phyloP scores from a whole-genome alignment of 441 rosid species.

The Populus hybrid region DNA sequence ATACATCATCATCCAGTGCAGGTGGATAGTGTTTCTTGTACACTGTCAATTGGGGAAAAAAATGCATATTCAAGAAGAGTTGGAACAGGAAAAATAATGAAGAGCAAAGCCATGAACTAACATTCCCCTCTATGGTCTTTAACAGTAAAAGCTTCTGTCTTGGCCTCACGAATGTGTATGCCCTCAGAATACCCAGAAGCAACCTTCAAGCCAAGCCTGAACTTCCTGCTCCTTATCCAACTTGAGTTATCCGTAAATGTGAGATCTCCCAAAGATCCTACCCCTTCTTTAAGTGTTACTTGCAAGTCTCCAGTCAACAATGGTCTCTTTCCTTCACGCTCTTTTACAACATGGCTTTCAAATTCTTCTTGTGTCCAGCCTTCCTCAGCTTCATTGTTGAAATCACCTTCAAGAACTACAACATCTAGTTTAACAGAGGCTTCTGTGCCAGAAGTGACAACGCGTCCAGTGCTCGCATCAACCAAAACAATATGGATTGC shows the following conservation, averaged over 20 bases:
- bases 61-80: conserved; percentile 31
- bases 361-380: conserved; percentile 91
- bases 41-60: too few species aligned
- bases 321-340: conserved; percentile 99
- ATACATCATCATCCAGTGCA: conserved; percentile 78
- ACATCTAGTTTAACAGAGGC: conserved; percentile 70
- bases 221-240: conserved; percentile 35
- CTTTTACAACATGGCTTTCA: conserved; percentile 92
- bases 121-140: conserved; percentile 99
- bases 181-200: conserved; percentile 71
- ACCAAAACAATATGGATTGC: conserved; percentile 77
- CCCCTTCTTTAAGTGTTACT: conserved; percentile 92
- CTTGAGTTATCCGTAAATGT: conserved; percentile 97
- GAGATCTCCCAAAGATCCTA: conserved; percentile 89
- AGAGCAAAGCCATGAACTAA: conserved; percentile 28
- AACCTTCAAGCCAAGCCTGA: conserved; percentile 89
- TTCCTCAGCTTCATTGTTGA: conserved; percentile 86
- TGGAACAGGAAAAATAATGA: conserved; percentile 18
- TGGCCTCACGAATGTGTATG: conserved; percentile 84
- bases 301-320: conserved; percentile 82
- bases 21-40: conserved; percentile 58
- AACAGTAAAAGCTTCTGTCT: conserved; percentile 95
- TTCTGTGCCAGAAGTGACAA: conserved; percentile 77
- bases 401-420: conserved; percentile 96
- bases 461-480: conserved; percentile 66